These are phyloP conservation scores for Verticillium nubilum DNA, from an alignment of 2,329 filamentous ascomycete genomes.

Conservation along the genomic window DNA sequence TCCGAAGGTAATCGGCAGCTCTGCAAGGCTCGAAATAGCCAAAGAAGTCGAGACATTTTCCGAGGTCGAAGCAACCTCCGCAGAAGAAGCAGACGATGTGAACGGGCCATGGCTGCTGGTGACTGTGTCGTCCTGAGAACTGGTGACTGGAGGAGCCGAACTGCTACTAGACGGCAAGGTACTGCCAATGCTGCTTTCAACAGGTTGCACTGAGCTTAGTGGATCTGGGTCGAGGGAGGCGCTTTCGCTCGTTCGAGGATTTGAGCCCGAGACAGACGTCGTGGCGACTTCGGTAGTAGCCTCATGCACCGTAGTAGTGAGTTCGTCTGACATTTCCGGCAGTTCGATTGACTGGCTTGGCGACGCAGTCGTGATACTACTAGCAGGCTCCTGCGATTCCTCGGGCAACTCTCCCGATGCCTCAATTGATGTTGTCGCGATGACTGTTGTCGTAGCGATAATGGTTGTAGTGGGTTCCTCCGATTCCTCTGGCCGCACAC, in stretches of 20 bases:
- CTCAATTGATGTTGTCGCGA: neutral
- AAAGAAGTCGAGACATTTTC: too few relatives aligned
- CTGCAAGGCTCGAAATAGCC: too few relatives aligned
- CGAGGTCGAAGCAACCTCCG: neutral
- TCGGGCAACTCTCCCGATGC: neutral
- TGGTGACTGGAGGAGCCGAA: neutral
- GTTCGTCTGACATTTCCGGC: neutral
- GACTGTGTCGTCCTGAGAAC: neutral
- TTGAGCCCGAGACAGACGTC: neutral
- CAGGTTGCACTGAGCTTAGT: neutral
- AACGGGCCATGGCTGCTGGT: neutral
- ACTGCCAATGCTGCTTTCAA: neutral
- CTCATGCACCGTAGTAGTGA: neutral
- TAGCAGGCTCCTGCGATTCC: neutral
- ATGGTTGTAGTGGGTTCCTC: neutral
- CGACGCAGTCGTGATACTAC: neutral
- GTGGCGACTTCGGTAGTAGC: neutral
- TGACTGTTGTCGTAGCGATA: neutral
- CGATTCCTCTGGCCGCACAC: neutral
- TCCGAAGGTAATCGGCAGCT: too few relatives aligned
- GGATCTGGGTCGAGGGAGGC: neutral
- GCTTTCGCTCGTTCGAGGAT: neutral
- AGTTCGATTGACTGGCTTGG: neutral
- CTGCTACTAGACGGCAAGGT: neutral
- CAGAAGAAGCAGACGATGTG: too few relatives aligned